Percentiles rank a stretch among this genome's conserved stretches.
Conservation (phyloP, 1,284 basidiomycete genomes). For the Earliella scabrosa region DNA sequence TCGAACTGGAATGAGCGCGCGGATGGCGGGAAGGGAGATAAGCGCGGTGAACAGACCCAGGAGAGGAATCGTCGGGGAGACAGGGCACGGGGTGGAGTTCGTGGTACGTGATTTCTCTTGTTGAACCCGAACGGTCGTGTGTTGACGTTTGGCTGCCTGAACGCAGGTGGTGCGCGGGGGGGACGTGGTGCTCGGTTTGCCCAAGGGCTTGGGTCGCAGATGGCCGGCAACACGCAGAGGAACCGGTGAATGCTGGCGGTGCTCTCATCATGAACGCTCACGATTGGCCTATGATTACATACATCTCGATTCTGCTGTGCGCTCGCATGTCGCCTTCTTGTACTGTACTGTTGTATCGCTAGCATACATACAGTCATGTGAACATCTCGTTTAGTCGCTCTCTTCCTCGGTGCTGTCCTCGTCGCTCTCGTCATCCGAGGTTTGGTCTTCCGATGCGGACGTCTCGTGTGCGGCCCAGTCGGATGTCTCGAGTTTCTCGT, state of each 20-base stretch:
- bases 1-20: constrained; percentile 71
- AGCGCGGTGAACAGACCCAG: constrained; percentile 75
- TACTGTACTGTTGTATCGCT: constrained; percentile 30
- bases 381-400: constrained; percentile 14
- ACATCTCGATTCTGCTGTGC: constrained; percentile 19
- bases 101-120: constrained; percentile 46
- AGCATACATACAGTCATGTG: constrained; percentile 28
- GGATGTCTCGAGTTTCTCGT: constrained; percentile 41
- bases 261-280: constrained; percentile 4
- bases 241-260: constrained; percentile 25
- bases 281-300: constrained; percentile 20
- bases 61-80: constrained; percentile 76
- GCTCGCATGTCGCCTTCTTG: constrained; percentile 20
- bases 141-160: background rate
- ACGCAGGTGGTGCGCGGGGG: constrained; percentile 59
- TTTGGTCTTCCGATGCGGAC: constrained; percentile 27
- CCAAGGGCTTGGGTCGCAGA: constrained; percentile 80
- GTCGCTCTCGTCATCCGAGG: constrained; percentile 18
- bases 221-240: constrained; percentile 49
- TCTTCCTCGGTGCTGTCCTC: constrained; percentile 1
- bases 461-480: constrained; percentile 39
- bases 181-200: constrained; percentile 78
- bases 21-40: constrained; percentile 76
- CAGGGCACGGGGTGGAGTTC: constrained; percentile 56
- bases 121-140: background rate